Evolutionary conservation across 768 basidiomycete genomes (phyloP).

Genomic region (Russula dissimulans): DNA sequence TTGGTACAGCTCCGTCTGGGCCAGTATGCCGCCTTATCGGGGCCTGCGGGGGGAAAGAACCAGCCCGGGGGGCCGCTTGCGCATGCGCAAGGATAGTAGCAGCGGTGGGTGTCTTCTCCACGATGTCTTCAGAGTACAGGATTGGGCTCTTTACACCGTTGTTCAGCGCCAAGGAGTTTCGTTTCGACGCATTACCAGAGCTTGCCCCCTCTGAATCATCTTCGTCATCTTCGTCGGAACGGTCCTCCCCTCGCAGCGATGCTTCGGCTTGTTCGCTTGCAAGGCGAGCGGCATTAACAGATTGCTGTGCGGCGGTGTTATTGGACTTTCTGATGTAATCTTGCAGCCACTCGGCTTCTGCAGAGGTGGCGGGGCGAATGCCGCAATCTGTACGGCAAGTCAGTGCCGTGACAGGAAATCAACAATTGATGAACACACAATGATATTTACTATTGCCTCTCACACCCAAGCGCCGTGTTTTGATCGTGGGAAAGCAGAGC

Average conservation of each 20-base stretch:
- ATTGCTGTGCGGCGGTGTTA: conserved; percentile 70
- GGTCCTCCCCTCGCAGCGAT: conserved; percentile 51
- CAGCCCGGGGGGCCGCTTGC: conserved; percentile 53
- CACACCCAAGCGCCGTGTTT: conserved; percentile 86
- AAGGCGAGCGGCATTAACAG: conserved; percentile 63
- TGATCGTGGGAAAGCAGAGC: conserved; percentile 89
- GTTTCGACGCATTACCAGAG: conserved; percentile 56
- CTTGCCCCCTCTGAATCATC: conserved; percentile 70
- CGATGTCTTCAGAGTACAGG: conserved; percentile 52
- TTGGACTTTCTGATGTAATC: conserved; percentile 89
- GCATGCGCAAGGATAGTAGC: conserved; percentile 68
- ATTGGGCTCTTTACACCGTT: conserved; percentile 50
- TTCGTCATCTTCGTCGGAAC: conserved; percentile 79
- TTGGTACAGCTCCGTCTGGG: conserved; percentile 46
- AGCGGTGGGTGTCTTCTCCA: conserved; percentile 82
- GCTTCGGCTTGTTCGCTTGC: conserved; percentile 64
- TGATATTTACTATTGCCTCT: conserved; percentile 96
- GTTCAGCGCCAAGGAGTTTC: conserved; percentile 61
- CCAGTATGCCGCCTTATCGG: conserved; percentile 64
- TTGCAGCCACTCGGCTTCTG: conserved; percentile 86
- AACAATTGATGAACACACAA: conserved; percentile 47
- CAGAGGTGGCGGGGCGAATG: conserved; percentile 82
- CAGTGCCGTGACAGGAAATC: conserved; percentile 15
- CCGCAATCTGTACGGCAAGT: conserved; percentile 62
- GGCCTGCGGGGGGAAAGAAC: conserved; percentile 56